Evolutionary conservation across 192 early-diverging fungal genomes (phyloP), one percentile per base, ranked within the genome.

Genomic region (Lobosporangium transversale): DNA sequence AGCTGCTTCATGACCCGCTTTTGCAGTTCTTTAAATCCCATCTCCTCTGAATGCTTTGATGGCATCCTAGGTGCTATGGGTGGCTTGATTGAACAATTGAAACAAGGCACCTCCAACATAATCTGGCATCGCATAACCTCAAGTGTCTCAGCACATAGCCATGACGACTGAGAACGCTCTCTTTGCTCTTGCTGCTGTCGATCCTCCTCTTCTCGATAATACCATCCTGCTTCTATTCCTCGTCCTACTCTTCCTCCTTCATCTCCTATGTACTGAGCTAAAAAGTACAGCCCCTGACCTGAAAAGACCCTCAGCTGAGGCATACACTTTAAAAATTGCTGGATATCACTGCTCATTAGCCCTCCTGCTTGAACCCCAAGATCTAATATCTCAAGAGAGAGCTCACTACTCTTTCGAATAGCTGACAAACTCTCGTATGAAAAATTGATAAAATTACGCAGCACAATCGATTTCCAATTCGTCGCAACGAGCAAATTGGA

Each of bases 41-140:
- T 4, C 7, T 48, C 45, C 23, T n/a, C n/a, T n/a, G n/a, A n/a
- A n/a, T n/a, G n/a, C n/a, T n/a, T n/a, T n/a, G n/a, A n/a, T 21
- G 17, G 45, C 10, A 48, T 48, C 45, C n/a, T 15, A 21, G 4
- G 17, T 21, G 17, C 29, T 18, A 26, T 52, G 6, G 33, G 29
- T 6, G 29, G 31, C 2, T 54, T 32, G 53, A 54, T 54, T 4
- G 32, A 54, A 24, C 53, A 9, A 20, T 35, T 24, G 32, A 54
- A n/a, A 10, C 2, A 18, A 20, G 53, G 53, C 36, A 36, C 29
- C 53, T 54, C 53, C 12, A 54, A 54, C 2, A 54, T 15, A 36
- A 54, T 54, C 31, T 54, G 53, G 32, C 53, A 54, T 35, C 32
- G 53, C 5, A 54, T 35, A 2, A 54, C 33, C 53, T 54, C 53